Base-by-base conservation (phyloP, 169 alveolate genomes). In the Eimeria acervulina region DNA sequence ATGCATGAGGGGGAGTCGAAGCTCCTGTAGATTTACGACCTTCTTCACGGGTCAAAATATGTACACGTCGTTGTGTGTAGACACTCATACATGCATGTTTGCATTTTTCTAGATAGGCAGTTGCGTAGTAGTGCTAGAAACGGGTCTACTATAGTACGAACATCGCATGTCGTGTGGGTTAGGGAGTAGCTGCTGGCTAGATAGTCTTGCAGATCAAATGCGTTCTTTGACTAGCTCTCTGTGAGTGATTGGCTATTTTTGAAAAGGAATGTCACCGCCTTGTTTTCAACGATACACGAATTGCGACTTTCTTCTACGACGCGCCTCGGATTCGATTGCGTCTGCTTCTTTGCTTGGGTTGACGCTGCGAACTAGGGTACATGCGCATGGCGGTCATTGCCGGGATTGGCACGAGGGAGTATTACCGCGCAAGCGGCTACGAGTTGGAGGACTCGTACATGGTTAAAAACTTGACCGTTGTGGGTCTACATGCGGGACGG, bases 351-450 rank as follows among this genome's bases (percentile, higher is more conserved):
- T 26, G 2, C 36, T 28, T 31, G 52, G 51, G 83, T 44, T 78
- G 88, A 2, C 44, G 88, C 13, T 78, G 63, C 42, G 88, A 78
- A 44, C 15, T 78, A 95, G 90, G 96, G 42, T 84, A 97, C 97
- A 42, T 66, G 81, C 95, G 98, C 97, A 98, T 99, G 96, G 99
- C 99, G 38, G 99, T 99, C 78, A 99, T 99, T 61, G 99, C 99
- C 26, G 99, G 99, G 47, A 99, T 99, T 23, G 99, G 99, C 52
- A 99, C 99, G n/a, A 98, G 99, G 85, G 99, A 99, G 95, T 99
- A 99, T 97, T 99, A 99, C 97, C 98, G 99, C 70, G 99, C 99
- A 94, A 97, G 99, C 80, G 99, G 99, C 59, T 99, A 99, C 91
- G 61, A 66, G 55, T 93, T 93, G 68, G 89, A 90, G n/a, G 96